Conservation (phyloP, 768 basidiomycete genomes). For the Suillus fuscotomentosus region DNA sequence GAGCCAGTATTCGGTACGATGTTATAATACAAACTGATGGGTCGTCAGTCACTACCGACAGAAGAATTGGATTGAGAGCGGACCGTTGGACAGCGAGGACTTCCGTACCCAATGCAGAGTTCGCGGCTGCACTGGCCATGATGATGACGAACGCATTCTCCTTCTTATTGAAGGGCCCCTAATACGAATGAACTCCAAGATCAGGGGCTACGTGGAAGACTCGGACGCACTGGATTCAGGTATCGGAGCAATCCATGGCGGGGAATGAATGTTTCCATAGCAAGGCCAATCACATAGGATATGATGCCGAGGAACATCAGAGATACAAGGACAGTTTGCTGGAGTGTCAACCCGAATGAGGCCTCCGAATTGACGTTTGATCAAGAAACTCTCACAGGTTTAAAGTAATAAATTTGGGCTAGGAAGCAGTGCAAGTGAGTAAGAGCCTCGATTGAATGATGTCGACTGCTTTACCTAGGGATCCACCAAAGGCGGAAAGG, state of each 20-base stretch:
- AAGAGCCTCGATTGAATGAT: slow-evolving; percentile 5
- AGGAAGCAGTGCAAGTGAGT: slow-evolving; percentile 3
- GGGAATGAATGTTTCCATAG: slow-evolving; percentile 47
- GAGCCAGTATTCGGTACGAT: slow-evolving; percentile 44
- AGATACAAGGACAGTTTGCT: slow-evolving; percentile 54
- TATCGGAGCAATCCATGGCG: slow-evolving; percentile 42
- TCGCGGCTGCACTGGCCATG: slow-evolving; percentile 55
- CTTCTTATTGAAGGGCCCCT: slow-evolving; percentile 61
- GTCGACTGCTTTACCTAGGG: slow-evolving; percentile 35
- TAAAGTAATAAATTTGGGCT: slow-evolving; percentile 64
- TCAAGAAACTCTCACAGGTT: slow-evolving; percentile 37
- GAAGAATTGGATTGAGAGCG: neutral
- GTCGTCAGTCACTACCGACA: neutral
- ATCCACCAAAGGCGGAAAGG: slow-evolving; percentile 47
- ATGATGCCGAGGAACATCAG: slow-evolving; percentile 54
- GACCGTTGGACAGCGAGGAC: slow-evolving; percentile 50
- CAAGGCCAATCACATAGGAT: slow-evolving; percentile 48
- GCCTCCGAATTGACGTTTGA: neutral
- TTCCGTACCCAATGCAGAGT: slow-evolving; percentile 52
- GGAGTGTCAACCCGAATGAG: neutral
- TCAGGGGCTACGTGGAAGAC: neutral
- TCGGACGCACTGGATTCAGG: slow-evolving; percentile 43
- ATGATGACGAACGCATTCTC: slow-evolving; percentile 59
- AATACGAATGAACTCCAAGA: no score
- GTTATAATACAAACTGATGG: slow-evolving; percentile 41